Conservation (phyloP, 2,329 filamentous ascomycete genomes). For the Escovopsis sp. region DNA sequence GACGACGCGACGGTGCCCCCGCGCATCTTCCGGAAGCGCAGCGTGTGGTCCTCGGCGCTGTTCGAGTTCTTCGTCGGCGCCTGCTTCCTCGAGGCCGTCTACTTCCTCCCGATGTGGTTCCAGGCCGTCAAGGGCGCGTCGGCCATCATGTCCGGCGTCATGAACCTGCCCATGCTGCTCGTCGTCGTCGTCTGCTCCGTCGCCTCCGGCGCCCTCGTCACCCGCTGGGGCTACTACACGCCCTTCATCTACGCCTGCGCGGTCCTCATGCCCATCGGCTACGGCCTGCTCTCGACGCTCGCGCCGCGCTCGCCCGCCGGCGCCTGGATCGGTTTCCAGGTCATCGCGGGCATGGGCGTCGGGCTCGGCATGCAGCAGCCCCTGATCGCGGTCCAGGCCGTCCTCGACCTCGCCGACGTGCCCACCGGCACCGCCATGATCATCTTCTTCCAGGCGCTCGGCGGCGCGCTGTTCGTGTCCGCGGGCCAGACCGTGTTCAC, state of each 20-base stretch:
- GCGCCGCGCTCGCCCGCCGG: conserved; percentile 4
- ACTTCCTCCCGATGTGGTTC: conserved; percentile 27
- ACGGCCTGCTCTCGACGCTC: conserved; percentile 26
- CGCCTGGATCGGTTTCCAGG: conserved; percentile 14
- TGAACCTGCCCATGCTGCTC: conserved; percentile 24
- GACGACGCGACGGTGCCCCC: conserved; percentile 23
- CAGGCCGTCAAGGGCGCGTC: conserved; percentile 19
- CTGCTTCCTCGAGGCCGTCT: conserved; percentile 23
- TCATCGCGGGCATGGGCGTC: conserved; percentile 29
- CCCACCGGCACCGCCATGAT: conserved; percentile 2
- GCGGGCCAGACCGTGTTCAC: conserved; percentile 25
- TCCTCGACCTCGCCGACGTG: background rate
- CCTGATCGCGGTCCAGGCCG: conserved; percentile 26
- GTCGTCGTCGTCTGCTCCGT: conserved; percentile 3
- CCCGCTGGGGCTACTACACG: conserved; percentile 23
- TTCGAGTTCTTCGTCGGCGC: conserved; percentile 24
- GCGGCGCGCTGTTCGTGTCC: conserved; percentile 28
- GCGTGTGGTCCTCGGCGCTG: conserved; percentile 15
- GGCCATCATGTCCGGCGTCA: conserved; percentile 21
- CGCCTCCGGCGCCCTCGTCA: conserved; percentile 11
- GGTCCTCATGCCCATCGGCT: conserved; percentile 18
- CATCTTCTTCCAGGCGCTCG: conserved; percentile 25
- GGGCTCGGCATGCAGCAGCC: conserved; percentile 29
- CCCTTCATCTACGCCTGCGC: conserved; percentile 21
- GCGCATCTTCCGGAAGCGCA: conserved; percentile 19